Base-by-base conservation (phyloP, 2,329 filamentous ascomycete genomes). In the Westerdykella sp. region DNA sequence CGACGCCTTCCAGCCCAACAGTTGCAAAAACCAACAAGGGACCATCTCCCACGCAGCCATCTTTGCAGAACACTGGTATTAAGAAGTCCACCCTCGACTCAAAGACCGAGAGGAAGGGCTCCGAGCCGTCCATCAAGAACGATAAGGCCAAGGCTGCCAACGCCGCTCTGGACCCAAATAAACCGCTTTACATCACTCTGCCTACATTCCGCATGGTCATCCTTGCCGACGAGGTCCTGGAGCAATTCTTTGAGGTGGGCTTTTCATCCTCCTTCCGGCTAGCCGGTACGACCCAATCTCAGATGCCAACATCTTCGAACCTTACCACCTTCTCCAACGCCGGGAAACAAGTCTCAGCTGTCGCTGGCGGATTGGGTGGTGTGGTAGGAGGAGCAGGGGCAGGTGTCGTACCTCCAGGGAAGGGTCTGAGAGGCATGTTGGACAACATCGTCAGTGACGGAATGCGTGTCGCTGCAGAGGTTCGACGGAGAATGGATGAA, bases 151-250 rank as follows among this genome's bases (percentile, higher is more conserved):
- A 88, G 62, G 79, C 85, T 15, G 89, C 89, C 37, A 98, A 98
- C 62, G 81, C 84, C 7, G 93, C 93, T 1, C 78, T 98, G 4
- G 90, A 98, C 62, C 93, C 93, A 2, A 84, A 88, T 21, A 91
- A 95, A 50, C 93, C 93, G 6, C 77, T 98, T 1, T 86, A 96
- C 64, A 96, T 98, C 60, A 97, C 93, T 1, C 77, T 98, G 1
- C 93, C 93, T 1, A 98, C 93, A 1, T 98, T 98, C 77, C 85
- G 93, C 52, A 98, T 98, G 93, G 89, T 98, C 3, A 87, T 98
- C 9, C 80, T 98, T 6, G 93, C 93, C 35, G 93, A 98, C 60
- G 93, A 98, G 66, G 78, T 94, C 1, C 79, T 98, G 5, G 91
- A 98, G 60, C 87, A 94, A 55, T 98, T 98, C 70, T 98, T 98